phyloP scores from a whole-genome alignment of 768 basidiomycete genomes.

The Hericium erinaceus region DNA sequence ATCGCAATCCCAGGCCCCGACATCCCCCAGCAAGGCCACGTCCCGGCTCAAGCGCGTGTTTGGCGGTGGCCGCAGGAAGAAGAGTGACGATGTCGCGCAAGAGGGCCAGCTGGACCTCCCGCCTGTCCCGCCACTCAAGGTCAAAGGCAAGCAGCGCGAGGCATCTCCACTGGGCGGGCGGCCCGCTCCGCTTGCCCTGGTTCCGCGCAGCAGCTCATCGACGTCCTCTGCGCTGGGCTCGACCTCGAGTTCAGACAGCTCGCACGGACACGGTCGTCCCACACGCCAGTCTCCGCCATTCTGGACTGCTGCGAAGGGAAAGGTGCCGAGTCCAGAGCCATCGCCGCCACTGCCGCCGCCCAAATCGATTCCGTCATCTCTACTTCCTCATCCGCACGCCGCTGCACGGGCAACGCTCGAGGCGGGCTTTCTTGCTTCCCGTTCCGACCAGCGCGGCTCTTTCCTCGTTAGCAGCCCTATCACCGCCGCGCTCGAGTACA shows the following conservation, averaged over 20 bases:
- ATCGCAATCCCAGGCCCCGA: constrained; percentile 10
- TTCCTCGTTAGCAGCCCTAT: constrained; percentile 51
- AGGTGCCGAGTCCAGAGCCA: constrained; percentile 13
- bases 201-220: too few species aligned
- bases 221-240: too few species aligned
- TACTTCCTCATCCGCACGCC: neutral
- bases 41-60: constrained; percentile 51
- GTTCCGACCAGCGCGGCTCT: constrained; percentile 32
- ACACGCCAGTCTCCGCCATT: neutral
- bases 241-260: too few species aligned
- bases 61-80: constrained; percentile 41
- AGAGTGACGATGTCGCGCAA: constrained; percentile 36
- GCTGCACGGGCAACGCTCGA: neutral
- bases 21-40: constrained; percentile 25
- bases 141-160: constrained; percentile 2
- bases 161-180: neutral
- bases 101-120: constrained; percentile 2
- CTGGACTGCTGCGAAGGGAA: too few species aligned
- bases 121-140: neutral
- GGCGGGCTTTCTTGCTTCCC: neutral
- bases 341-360: constrained; percentile 12
- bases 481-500: constrained; percentile 47
- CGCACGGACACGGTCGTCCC: neutral
- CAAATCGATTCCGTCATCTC: neutral
- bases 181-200: neutral